These are phyloP conservation scores for Suhomyces chickasaworum DNA, from an alignment of 1,139 yeast genomes.

Conservation along the genomic window DNA sequence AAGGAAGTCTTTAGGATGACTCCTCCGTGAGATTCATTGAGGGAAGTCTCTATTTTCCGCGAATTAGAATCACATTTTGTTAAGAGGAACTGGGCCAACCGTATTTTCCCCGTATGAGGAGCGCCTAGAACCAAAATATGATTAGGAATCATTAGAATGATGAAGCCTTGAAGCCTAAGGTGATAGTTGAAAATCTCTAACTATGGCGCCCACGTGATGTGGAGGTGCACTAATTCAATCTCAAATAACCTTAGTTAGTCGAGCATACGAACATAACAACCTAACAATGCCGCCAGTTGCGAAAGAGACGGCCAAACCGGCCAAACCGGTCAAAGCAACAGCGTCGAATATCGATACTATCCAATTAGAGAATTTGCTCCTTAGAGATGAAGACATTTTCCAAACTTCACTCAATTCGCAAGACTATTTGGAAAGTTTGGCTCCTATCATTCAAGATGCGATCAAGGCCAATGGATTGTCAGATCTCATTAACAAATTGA, in stretches of 20 bases:
- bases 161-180: not conserved
- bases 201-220: too few species aligned
- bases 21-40: slow-evolving; percentile 35
- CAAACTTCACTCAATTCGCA: slow-evolving; percentile 59
- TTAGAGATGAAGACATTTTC: slow-evolving; percentile 50
- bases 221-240: too few species aligned
- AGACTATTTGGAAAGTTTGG: slow-evolving; percentile 76
- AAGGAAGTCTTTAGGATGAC: slow-evolving; percentile 32
- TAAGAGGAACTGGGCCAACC: slow-evolving; percentile 28
- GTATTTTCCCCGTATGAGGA: slow-evolving; percentile 40
- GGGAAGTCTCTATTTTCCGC: slow-evolving; percentile 5
- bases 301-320: slow-evolving; percentile 9
- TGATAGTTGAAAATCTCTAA: not conserved
- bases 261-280: not conserved
- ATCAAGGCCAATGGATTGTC: slow-evolving; percentile 56
- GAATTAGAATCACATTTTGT: slow-evolving; percentile 13
- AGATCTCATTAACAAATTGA: slow-evolving; percentile 57
- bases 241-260: too few species aligned
- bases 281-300: slow-evolving; percentile 10
- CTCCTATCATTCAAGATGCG: slow-evolving; percentile 77
- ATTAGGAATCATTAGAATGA: slow-evolving; percentile 23
- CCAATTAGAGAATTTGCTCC: slow-evolving; percentile 42
- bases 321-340: slow-evolving; percentile 8
- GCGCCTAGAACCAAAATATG: slow-evolving; percentile 44
- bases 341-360: slow-evolving; percentile 27